These are phyloP conservation scores for Mucor indicus DNA, from an alignment of 371 early-diverging fungal genomes.

Conservation along the genomic window DNA sequence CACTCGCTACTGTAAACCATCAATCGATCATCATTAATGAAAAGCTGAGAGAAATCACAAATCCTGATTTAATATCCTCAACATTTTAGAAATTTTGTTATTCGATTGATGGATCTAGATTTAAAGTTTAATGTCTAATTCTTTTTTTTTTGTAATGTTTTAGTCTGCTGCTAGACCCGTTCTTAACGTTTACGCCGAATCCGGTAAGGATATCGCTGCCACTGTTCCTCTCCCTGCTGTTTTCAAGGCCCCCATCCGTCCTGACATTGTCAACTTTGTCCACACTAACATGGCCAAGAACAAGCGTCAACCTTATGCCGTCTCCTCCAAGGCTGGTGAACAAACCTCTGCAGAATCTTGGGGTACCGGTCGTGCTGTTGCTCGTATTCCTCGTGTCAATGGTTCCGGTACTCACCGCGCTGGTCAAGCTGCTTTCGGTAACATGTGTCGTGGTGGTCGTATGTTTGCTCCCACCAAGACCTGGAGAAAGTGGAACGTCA, in stretches of 20 bases:
- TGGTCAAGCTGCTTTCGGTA: constrained; percentile 99
- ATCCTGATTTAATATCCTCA: too few relatives aligned
- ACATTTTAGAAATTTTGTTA: too few relatives aligned
- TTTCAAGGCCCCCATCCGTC: constrained; percentile 97
- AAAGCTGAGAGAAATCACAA: too few relatives aligned
- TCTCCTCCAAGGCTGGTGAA: constrained; percentile 98
- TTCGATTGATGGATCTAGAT: too few relatives aligned
- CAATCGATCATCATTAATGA: too few relatives aligned
- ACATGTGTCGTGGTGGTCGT: constrained; percentile 99
- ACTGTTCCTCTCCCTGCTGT: constrained; percentile 94
- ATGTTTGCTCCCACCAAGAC: constrained; percentile 99
- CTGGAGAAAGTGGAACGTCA: constrained; percentile 99
- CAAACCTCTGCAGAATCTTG: constrained; percentile 99
- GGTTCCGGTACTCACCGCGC: constrained; percentile 99
- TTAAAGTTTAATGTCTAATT: too few relatives aligned
- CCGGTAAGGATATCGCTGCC: constrained; percentile 68
- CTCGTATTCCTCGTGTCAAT: constrained; percentile 99
- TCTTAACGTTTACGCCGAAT: constrained; percentile 86
- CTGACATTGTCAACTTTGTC: constrained; percentile 96
- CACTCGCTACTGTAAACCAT: too few relatives aligned
- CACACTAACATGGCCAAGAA: constrained; percentile 99
- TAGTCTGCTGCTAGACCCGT: constrained; percentile 80
- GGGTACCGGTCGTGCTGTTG: constrained; percentile 99
- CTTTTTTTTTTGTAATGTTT: background rate
- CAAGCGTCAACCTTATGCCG: constrained; percentile 99